Evolutionary conservation across 2,329 filamentous ascomycete species (phyloP).

Genomic region (Xylaria sp.): DNA sequence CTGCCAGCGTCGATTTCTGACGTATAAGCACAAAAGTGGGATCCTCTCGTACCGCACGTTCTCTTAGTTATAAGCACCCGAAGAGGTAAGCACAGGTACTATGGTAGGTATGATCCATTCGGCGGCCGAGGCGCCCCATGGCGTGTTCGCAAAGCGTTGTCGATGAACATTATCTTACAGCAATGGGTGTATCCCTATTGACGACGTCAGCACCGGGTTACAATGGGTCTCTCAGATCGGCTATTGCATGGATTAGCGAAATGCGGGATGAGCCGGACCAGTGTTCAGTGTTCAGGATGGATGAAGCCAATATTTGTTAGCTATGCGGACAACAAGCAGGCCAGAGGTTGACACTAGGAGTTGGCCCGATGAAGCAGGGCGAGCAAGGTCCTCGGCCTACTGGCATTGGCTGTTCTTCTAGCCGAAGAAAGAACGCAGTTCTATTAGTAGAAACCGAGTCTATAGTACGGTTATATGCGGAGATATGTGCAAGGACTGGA

Average conservation of each 20-base stretch:
- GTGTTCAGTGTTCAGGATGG: slow-evolving; percentile 3
- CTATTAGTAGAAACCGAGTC: not conserved
- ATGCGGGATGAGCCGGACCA: slow-evolving; percentile 35
- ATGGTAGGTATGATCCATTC: slow-evolving; percentile 24
- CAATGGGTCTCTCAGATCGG: slow-evolving; percentile 25
- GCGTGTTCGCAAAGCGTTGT: slow-evolving; percentile 34
- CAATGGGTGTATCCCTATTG: slow-evolving; percentile 29
- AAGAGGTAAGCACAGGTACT: slow-evolving; percentile 13
- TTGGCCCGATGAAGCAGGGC: not conserved
- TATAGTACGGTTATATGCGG: not conserved
- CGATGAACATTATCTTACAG: slow-evolving; percentile 4
- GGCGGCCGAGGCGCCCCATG: slow-evolving; percentile 30
- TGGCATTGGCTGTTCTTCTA: not conserved
- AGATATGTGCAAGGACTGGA: not conserved
- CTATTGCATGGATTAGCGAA: slow-evolving; percentile 31
- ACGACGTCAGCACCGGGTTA: slow-evolving; percentile 28
- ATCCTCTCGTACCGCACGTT: slow-evolving; percentile 3
- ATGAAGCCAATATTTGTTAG: slow-evolving; percentile 6
- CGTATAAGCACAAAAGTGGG: slow-evolving; percentile 6
- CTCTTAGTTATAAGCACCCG: slow-evolving; percentile 7
- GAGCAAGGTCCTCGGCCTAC: not conserved
- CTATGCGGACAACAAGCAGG: not conserved
- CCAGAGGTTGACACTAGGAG: slow-evolving; percentile 6
- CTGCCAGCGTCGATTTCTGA: slow-evolving; percentile 6
- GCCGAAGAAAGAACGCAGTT: not conserved